Evolutionary conservation across 441 rosid genomes (phyloP).

Genomic region (Corymbia calophylla): DNA sequence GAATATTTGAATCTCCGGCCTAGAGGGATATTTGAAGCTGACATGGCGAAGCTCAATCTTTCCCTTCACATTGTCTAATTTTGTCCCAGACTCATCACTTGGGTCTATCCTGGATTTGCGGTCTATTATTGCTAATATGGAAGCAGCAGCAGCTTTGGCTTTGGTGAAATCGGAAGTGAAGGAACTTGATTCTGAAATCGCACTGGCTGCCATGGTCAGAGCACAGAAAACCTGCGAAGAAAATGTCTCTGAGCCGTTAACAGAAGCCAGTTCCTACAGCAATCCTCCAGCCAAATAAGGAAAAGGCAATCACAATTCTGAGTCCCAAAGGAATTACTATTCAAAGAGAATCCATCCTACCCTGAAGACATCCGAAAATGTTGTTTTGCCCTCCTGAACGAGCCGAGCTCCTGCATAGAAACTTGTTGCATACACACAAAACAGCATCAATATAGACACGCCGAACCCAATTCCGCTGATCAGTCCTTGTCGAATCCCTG

Average conservation of each 20-base stretch:
- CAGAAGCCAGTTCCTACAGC: background rate
- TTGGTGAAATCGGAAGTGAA: background rate
- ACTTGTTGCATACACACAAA: background rate
- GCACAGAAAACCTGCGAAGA: background rate
- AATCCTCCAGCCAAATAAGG: background rate
- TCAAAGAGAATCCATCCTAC: background rate
- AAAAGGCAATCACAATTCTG: background rate
- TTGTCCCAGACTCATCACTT: slow-evolving; percentile 1
- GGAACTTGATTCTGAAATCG: slow-evolving; percentile 2
- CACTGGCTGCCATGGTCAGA: background rate
- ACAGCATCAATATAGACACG: background rate
- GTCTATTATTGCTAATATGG: background rate
- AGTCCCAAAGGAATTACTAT: background rate
- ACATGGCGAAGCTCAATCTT: background rate
- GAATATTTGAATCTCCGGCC: slow-evolving; percentile 4
- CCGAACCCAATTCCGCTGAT: background rate
- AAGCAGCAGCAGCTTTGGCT: background rate
- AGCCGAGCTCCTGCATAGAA: background rate
- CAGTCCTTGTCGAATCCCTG: background rate
- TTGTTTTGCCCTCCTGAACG: background rate
- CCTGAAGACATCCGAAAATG: background rate
- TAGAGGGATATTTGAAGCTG: slow-evolving; percentile 6
- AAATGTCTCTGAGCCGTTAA: background rate
- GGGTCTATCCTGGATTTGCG: slow-evolving; percentile 7
- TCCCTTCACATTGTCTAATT: background rate